phyloP scores from a whole-genome alignment of 345 rosid genomes.

The Lepidium africanum region DNA sequence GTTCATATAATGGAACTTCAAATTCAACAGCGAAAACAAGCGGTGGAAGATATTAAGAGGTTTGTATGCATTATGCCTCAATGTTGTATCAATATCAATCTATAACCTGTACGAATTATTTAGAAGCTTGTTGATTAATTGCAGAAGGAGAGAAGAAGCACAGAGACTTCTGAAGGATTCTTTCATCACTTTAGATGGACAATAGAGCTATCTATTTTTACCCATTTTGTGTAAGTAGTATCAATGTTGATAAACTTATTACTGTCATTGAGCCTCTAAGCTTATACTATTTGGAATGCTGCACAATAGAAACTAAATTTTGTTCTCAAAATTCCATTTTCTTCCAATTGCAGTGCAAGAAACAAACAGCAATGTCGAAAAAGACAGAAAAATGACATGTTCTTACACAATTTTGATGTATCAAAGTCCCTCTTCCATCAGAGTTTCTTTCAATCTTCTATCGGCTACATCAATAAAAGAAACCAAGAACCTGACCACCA shows the following conservation, averaged over 20 bases:
- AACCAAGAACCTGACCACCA: constrained; percentile 93
- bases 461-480: constrained; percentile 48
- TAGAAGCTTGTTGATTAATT: neutral
- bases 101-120: neutral
- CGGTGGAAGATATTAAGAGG: constrained; percentile 92
- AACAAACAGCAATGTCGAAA: too few relatives aligned
- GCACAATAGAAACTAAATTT: too few relatives aligned
- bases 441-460: neutral
- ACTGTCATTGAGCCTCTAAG: too few relatives aligned
- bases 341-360: too few relatives aligned
- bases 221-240: too few relatives aligned
- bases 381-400: too few relatives aligned
- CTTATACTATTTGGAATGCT: too few relatives aligned
- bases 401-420: too few relatives aligned
- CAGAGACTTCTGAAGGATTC: constrained; percentile 63
- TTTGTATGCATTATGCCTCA: constrained; percentile 7
- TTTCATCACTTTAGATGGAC: constrained; percentile 57
- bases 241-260: too few relatives aligned
- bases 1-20: constrained; percentile 87
- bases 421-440: too few relatives aligned
- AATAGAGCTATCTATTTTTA: too few relatives aligned
- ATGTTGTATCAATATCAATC: neutral
- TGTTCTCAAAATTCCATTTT: too few relatives aligned
- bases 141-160: constrained; percentile 78
- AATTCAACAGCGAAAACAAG: constrained; percentile 74